Percentiles rank a stretch among this genome's conserved stretches.
These are phyloP conservation scores for Candida ipomoeae DNA, from an alignment of 805 yeast species.

Conservation along the genomic window DNA sequence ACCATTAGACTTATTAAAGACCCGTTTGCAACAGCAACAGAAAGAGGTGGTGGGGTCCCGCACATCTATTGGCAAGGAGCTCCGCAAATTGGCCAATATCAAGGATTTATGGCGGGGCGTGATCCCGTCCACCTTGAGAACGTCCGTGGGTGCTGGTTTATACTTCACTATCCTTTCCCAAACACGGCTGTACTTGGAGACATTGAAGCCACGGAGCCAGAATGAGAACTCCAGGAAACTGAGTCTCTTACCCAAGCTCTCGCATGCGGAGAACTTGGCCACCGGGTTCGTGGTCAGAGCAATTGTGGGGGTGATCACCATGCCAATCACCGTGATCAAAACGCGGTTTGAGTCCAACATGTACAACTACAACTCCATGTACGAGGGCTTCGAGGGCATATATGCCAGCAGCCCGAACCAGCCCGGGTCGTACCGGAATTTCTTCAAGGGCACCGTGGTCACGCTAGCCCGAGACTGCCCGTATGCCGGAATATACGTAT, in stretches of 20 bases:
- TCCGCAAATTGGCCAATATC: constrained; percentile 39
- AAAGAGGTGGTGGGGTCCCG: constrained; percentile 18
- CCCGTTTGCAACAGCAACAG: constrained; percentile 66
- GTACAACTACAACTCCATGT: constrained; percentile 63
- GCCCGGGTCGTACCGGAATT: constrained; percentile 54
- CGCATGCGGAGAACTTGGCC: constrained; percentile 62
- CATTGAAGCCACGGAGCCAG: constrained; percentile 14
- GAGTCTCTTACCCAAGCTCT: constrained; percentile 61
- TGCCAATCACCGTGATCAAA: constrained; percentile 92
- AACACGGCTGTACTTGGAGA: constrained; percentile 50
- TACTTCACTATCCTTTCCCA: constrained; percentile 71
- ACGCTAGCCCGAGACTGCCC: constrained; percentile 92
- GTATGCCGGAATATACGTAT: constrained; percentile 87
- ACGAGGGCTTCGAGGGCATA: constrained; percentile 57
- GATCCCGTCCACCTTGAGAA: constrained; percentile 81
- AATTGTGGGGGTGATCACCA: constrained; percentile 76
- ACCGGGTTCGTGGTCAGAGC: constrained; percentile 81
- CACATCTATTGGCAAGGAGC: constrained; percentile 35
- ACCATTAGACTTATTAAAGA: constrained; percentile 85
- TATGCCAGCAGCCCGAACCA: constrained; percentile 28
- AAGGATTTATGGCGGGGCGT: constrained; percentile 88
- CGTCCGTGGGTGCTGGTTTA: constrained; percentile 86
- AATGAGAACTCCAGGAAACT: constrained; percentile 22
- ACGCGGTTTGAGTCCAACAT: constrained; percentile 83
- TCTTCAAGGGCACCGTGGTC: constrained; percentile 83